These are phyloP conservation scores for Plasmopara muralis DNA, from an alignment of 352 stramenopile species.

Conservation along the genomic window DNA sequence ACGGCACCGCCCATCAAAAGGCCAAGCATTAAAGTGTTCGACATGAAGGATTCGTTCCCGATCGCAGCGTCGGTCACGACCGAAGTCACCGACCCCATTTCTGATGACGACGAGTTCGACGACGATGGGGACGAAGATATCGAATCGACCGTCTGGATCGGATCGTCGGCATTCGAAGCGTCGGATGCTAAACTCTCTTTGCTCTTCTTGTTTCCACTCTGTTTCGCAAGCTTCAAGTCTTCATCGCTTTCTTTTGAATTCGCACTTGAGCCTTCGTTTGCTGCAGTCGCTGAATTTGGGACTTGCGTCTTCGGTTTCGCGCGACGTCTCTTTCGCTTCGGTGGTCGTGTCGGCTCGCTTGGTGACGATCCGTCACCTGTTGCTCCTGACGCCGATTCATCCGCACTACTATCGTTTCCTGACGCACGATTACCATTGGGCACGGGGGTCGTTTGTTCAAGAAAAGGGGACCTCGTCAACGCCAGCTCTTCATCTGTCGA, in stretches of 20 bases:
- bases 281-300: conserved; percentile 8
- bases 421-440: conserved; percentile 24
- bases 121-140: conserved; percentile 8
- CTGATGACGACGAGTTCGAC: conserved; percentile 5
- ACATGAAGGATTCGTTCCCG: conserved; percentile 9
- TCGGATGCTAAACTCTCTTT: conserved; percentile 6
- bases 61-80: conserved; percentile 31
- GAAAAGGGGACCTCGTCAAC: conserved; percentile 31
- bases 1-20: conserved; percentile 44
- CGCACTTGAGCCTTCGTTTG: conserved; percentile 5
- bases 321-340: conserved; percentile 4
- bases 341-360: conserved; percentile 4
- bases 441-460: conserved; percentile 26
- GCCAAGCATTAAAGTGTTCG: conserved; percentile 32
- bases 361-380: conserved; percentile 5
- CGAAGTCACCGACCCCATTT: conserved; percentile 3
- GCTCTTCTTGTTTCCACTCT: conserved; percentile 3
- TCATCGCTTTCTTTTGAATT: conserved; percentile 10
- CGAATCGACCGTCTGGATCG: conserved; percentile 6
- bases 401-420: conserved; percentile 6
- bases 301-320: conserved; percentile 8
- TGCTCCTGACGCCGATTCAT: conserved; percentile 7
- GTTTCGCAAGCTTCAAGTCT: conserved; percentile 4
- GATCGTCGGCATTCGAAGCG: conserved; percentile 3
- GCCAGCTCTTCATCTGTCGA: conserved; percentile 16